These are phyloP conservation scores for Solanum aculeatissimum DNA, from an alignment of 305 asterid genomes.

Conservation along the genomic window DNA sequence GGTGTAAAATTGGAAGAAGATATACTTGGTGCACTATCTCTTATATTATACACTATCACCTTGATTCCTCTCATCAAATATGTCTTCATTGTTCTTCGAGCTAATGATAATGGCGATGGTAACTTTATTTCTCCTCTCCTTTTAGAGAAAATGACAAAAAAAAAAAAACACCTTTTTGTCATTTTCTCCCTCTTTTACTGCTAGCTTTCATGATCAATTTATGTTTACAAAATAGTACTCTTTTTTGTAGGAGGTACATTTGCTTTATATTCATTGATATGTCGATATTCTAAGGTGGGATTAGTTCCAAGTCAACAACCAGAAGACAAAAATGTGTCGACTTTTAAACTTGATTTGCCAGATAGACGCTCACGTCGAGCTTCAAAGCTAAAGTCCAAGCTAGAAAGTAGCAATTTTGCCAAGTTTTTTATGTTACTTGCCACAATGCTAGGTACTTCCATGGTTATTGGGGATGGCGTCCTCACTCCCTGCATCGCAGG, in stretches of 20 bases:
- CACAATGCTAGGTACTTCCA: constrained; percentile 70
- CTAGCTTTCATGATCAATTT: too few relatives aligned
- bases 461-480: constrained; percentile 72
- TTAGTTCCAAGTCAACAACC: constrained; percentile 41
- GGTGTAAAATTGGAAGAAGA: constrained; percentile 49
- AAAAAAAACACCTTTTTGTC: too few relatives aligned
- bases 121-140: background rate
- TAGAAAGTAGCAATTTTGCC: constrained; percentile 34
- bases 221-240: background rate
- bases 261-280: constrained; percentile 37
- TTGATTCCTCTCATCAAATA: constrained; percentile 53
- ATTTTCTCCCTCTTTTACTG: too few relatives aligned
- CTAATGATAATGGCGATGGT: constrained; percentile 75
- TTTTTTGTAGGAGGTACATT: background rate
- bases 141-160: background rate
- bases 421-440: constrained; percentile 33
- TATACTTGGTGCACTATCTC: constrained; percentile 39
- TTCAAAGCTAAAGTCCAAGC: constrained; percentile 16
- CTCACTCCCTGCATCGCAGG: constrained; percentile 34
- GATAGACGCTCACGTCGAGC: constrained; percentile 10
- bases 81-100: constrained; percentile 46
- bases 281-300: constrained; percentile 57
- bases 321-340: constrained; percentile 45
- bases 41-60: constrained; percentile 51
- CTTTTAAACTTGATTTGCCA: constrained; percentile 30